Evolutionary conservation across 2,329 filamentous ascomycete species (phyloP).

Genomic region (Trichoderma sp.): DNA sequence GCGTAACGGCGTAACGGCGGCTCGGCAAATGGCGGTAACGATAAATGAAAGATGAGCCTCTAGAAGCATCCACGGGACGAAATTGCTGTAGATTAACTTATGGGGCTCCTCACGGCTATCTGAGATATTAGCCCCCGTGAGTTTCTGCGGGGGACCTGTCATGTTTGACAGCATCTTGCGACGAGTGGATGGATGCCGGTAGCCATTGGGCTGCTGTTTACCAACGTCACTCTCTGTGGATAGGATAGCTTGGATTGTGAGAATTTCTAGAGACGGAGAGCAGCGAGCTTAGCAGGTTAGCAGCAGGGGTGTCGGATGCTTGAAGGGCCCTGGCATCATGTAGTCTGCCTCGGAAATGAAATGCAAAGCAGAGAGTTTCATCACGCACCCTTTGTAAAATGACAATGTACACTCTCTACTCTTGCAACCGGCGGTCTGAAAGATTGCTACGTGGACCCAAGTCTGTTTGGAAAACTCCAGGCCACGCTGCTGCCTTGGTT

Average conservation of each 20-base stretch:
- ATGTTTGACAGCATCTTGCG: conserved; percentile 21
- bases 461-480: background rate
- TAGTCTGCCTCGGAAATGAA: background rate
- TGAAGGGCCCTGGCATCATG: background rate
- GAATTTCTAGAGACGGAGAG: background rate
- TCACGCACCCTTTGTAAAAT: background rate
- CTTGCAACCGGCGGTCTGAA: background rate
- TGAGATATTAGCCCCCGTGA: conserved; percentile 18
- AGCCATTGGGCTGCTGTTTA: conserved; percentile 1
- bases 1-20: conserved; percentile 10
- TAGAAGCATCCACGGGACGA: conserved; percentile 14
- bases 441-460: background rate
- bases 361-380: background rate
- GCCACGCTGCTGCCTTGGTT: background rate
- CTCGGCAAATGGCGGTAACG: conserved; percentile 16
- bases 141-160: conserved; percentile 23
- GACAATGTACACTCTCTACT: background rate
- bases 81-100: conserved; percentile 7
- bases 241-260: no score
- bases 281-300: background rate
- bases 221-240: background rate
- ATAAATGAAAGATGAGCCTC: conserved; percentile 10
- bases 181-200: conserved; percentile 19
- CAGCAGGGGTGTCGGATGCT: background rate
- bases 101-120: conserved; percentile 20